Evolutionary conservation across 1,139 yeast genomes (phyloP), one percentile per base, ranked within the genome.

Genomic region (Saccharomyces hybrid): DNA sequence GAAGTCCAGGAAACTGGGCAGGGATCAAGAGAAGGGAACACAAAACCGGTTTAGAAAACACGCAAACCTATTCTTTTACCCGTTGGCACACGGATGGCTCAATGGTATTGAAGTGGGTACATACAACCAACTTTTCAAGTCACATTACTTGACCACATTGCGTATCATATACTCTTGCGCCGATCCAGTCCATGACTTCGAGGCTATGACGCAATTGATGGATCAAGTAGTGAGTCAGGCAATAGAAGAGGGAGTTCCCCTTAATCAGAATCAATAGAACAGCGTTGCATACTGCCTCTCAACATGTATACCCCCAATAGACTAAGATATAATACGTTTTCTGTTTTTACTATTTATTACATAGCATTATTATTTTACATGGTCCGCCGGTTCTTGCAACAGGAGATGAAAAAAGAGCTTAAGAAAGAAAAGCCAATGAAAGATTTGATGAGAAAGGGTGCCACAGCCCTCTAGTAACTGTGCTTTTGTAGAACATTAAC

Each of bases 1-100:
- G 69, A 68, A 60, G 38, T 73, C 76, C 0, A 63, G 61, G 38
- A 71, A 67, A 51, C 57, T 73, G n/a, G 61, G 64, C 1, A 54
- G 52, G 6, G 52, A 58, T 8, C 50, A 54, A n/a, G n/a, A 56
- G 0, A 42, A 52, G 3, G 16, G 52, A 19, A 53, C 28, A 11
- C 31, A 57, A 31, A 72, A 72, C 52, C 63, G 62, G 12, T 72
- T 73, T 54, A 63, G 70, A 29, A 64, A 62, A 42, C 54, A 67
- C 31, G 73, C 75, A 0, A 57, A 65, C 8, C 57, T 58, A 38
- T 73, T 71, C 51, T 74, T 73, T 53, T 72, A 70, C 55, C 75
- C 76, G 1, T 55, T 74, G 34, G 73, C 72, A 0, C 70, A 71
- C 54, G 75, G 71, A 1, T 72, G 74, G 75, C 53, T 66, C 3